These are phyloP conservation scores for Candida chilensis DNA, from an alignment of 805 yeast species.

Conservation along the genomic window DNA sequence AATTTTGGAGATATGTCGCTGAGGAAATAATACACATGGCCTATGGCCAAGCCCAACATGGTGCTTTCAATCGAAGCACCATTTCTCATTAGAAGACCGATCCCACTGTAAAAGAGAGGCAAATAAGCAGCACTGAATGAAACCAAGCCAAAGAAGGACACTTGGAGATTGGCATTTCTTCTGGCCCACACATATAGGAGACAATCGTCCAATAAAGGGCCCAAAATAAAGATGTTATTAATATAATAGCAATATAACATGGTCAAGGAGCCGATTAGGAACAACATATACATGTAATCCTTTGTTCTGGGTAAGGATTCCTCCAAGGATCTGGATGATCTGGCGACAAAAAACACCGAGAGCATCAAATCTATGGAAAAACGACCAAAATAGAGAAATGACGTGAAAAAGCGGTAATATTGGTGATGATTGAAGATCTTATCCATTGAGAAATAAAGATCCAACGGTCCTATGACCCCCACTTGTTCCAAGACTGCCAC, in stretches of 20 bases:
- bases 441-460: slow-evolving; percentile 22
- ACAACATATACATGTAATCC: background rate
- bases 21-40: background rate
- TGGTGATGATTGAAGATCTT: slow-evolving; percentile 26
- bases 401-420: slow-evolving; percentile 23
- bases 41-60: background rate
- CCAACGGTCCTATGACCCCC: slow-evolving; percentile 17
- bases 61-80: background rate
- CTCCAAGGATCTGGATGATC: background rate
- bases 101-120: background rate
- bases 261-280: background rate
- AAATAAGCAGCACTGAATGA: background rate
- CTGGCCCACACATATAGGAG: slow-evolving; percentile 1
- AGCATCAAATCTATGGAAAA: slow-evolving; percentile 1
- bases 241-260: background rate
- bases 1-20: background rate
- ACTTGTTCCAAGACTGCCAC: slow-evolving; percentile 20
- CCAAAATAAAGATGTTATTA: background rate
- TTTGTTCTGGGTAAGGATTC: background rate
- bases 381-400: slow-evolving; percentile 28
- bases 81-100: background rate
- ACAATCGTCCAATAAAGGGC: slow-evolving; percentile 1
- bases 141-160: background rate
- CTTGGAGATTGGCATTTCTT: slow-evolving; percentile 1
- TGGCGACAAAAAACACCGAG: background rate